phyloP scores from a whole-genome alignment of 371 early-diverging fungal genomes.

The Conidiobolus incongruus region DNA sequence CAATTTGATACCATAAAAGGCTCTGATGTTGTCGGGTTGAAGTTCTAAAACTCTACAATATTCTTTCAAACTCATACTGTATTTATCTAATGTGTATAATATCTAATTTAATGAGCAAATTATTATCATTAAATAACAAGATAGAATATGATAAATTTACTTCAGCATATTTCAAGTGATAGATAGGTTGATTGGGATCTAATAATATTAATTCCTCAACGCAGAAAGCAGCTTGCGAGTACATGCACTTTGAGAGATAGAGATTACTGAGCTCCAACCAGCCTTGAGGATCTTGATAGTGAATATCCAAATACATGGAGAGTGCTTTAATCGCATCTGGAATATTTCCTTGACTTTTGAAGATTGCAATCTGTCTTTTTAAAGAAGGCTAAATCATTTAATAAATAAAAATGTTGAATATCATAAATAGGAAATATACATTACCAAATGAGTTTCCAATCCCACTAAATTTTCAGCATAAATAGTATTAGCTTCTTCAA shows the following conservation, averaged over 20 bases:
- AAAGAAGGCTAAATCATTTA: conserved; percentile 23
- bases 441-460: conserved; percentile 42
- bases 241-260: conserved; percentile 27
- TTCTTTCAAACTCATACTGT: conserved; percentile 38
- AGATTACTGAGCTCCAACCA: conserved; percentile 63
- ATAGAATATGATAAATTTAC: background rate
- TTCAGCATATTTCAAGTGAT: conserved; percentile 67
- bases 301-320: conserved; percentile 49
- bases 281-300: conserved; percentile 61
- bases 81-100: conserved; percentile 34
- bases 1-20: conserved; percentile 8
- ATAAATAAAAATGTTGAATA: background rate
- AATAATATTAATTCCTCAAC: conserved; percentile 70
- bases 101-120: conserved; percentile 10
- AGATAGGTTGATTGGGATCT: conserved; percentile 60
- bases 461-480: conserved; percentile 36
- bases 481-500: conserved; percentile 27
- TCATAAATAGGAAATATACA: no score
- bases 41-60: conserved; percentile 14
- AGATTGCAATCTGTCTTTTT: conserved; percentile 51
- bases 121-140: background rate
- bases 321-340: conserved; percentile 52
- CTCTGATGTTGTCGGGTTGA: conserved; percentile 4
- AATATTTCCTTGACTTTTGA: conserved; percentile 31
- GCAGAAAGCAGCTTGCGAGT: conserved; percentile 66